Conservation (phyloP, 73 alveolate species). For the Vitrella brassicaformis region DNA sequence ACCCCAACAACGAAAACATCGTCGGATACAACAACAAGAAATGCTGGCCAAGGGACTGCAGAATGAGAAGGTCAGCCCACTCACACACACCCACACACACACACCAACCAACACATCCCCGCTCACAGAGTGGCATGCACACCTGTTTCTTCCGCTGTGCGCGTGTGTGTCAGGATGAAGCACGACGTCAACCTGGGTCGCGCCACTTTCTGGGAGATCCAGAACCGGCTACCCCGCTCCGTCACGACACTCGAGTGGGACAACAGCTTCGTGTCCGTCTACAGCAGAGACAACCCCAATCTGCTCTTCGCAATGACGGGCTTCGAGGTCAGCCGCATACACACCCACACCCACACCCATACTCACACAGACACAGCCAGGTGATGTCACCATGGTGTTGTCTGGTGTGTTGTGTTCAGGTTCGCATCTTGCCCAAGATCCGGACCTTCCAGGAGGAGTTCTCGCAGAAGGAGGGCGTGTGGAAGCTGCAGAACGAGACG, state of each 20-base stretch:
- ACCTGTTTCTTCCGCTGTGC: too few relatives aligned
- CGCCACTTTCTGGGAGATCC: conserved; percentile 99
- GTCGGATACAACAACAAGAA: conserved; percentile 96
- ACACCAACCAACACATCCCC: too few relatives aligned
- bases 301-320: conserved; percentile 97
- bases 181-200: conserved; percentile 99
- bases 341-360: too few relatives aligned
- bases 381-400: too few relatives aligned
- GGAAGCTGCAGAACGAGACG: conserved; percentile 98
- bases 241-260: conserved; percentile 98
- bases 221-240: conserved; percentile 95
- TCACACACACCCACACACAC: too few relatives aligned
- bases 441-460: conserved; percentile 82
- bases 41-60: conserved; percentile 99
- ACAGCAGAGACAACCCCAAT: conserved; percentile 97
- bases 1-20: conserved; percentile 98
- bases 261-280: conserved; percentile 94
- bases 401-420: too few relatives aligned
- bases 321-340: too few relatives aligned
- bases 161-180: conserved; percentile 94
- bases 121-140: too few relatives aligned
- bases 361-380: too few relatives aligned
- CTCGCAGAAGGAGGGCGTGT: conserved; percentile 97
- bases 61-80: conserved; percentile 93
- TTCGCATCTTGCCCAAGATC: conserved; percentile 87